Evolutionary conservation across 2,329 filamentous ascomycete species (phyloP).

Genomic region (Mycogone perniciosa): DNA sequence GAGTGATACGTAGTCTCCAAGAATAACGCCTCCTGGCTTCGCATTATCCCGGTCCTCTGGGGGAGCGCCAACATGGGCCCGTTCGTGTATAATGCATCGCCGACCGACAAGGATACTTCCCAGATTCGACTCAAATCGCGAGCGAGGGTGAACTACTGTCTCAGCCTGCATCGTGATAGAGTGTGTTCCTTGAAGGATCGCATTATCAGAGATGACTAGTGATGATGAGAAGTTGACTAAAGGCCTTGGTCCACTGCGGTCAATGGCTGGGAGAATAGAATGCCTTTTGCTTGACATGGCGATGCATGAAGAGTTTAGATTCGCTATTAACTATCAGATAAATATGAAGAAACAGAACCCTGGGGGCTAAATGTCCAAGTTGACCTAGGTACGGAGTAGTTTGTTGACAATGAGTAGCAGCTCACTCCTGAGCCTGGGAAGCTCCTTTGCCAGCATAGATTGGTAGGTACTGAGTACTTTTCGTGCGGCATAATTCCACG

Average conservation of each 20-base stretch:
- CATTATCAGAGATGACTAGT: conserved; percentile 56
- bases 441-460: too few relatives aligned
- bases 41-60: conserved; percentile 22
- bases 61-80: conserved; percentile 47
- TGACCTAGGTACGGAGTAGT: too few relatives aligned
- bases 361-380: too few relatives aligned
- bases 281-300: conserved; percentile 45
- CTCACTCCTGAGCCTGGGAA: too few relatives aligned
- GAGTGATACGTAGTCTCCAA: conserved; percentile 56
- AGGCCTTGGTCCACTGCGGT: conserved; percentile 50
- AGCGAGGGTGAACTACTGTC: conserved; percentile 79
- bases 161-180: conserved; percentile 73
- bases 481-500: too few relatives aligned
- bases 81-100: conserved; percentile 75
- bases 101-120: conserved; percentile 77
- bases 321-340: too few relatives aligned
- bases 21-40: conserved; percentile 42
- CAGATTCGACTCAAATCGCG: conserved; percentile 68
- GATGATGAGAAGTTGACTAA: conserved; percentile 56
- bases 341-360: too few relatives aligned
- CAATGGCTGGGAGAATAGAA: conserved; percentile 49
- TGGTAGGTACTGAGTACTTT: too few relatives aligned
- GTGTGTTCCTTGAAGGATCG: conserved; percentile 62
- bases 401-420: too few relatives aligned
- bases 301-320: background rate